Base-by-base conservation (phyloP, 1,284 basidiomycete genomes). In the Leccinum fallax region DNA sequence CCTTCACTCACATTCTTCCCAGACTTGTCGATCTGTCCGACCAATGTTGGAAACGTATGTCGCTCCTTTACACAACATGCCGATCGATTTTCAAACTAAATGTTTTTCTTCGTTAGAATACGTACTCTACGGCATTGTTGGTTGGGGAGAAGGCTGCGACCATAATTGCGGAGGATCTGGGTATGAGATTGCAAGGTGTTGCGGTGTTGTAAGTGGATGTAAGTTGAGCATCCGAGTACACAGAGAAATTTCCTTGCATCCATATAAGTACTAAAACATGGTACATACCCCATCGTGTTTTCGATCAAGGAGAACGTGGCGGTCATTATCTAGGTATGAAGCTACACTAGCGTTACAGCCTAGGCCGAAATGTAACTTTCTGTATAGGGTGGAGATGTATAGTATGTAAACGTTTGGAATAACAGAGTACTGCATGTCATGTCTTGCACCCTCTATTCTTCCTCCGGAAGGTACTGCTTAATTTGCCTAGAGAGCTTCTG, bases 1-100 rank as follows among this genome's bases (percentile, higher is more conserved):
- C 5, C 2, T 30, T 7, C 4, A 15, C n/a, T 24, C 5, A 13
- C 28, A n/a, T 4, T 19, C n/a, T 32, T n/a, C 2, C 13, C 26
- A 75, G 76, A 75, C 53, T 8, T 76, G 61, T 77, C 76, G 0
- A 71, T 75, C 7, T 69, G 64, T 24, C 75, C 75, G 2, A 54
- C 58, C 8, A 75, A 76, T 15, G 73, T 75, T 46, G 71, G 72
- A 55, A 68, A 71, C 8, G 73, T 75, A 61, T 1, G 71, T 68
- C 32, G 28, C 15, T 8, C 28, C 28, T 54, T 40, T 46, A 19
- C n/a, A 34, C 6, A 24, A 1, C 3, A 32, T 2, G 8, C 30
- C 30, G 16, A 58, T 16, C 21, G 11, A 11, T 24, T 0, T 21
- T 3, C 28, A 26, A 53, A 16, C 2, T 53, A 6, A 53, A 8